These are phyloP conservation scores for Spinellus fusiger DNA, from an alignment of 192 early-diverging fungal species.

Conservation along the genomic window DNA sequence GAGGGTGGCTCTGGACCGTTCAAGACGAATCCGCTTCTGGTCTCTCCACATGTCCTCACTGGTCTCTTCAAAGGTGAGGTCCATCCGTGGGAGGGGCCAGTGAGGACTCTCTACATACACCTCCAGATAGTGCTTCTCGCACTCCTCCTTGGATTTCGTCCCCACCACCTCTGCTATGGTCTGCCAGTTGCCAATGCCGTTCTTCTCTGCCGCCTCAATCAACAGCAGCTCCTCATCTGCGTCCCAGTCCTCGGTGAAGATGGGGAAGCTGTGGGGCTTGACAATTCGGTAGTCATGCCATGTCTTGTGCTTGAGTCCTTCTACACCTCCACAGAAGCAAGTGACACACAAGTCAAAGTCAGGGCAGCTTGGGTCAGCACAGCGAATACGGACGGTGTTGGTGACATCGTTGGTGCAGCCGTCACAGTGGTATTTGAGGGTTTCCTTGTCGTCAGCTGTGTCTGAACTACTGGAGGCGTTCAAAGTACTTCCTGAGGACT, in stretches of 20 bases:
- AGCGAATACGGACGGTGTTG: constrained; percentile 83
- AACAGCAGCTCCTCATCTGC: constrained; percentile 95
- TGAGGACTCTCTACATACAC: constrained; percentile 68
- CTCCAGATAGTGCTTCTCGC: constrained; percentile 83
- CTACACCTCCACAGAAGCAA: constrained; percentile 85
- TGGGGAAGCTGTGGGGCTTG: constrained; percentile 81
- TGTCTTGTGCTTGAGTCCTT: constrained; percentile 73
- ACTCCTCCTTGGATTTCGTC: constrained; percentile 83
- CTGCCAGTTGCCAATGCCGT: constrained; percentile 97
- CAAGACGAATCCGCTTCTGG: constrained; percentile 24
- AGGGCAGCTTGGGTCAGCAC: constrained; percentile 57
- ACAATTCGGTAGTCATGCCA: constrained; percentile 89
- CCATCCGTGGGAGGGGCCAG: constrained; percentile 86
- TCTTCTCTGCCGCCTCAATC: constrained; percentile 85
- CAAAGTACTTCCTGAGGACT: constrained; percentile 23
- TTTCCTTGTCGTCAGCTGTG: constrained; percentile 28
- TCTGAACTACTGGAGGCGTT: constrained; percentile 11
- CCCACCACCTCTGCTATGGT: constrained; percentile 91
- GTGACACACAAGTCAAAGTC: constrained; percentile 94
- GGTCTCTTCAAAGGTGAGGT: constrained; percentile 53
- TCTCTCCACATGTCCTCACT: constrained; percentile 36
- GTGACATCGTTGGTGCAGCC: constrained; percentile 86
- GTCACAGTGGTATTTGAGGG: constrained; percentile 70
- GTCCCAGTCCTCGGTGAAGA: constrained; percentile 88
- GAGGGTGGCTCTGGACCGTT: constrained; percentile 7